Evolutionary conservation across 2,329 filamentous ascomycete species (phyloP).

Genomic region (Elsinoe perseae): DNA sequence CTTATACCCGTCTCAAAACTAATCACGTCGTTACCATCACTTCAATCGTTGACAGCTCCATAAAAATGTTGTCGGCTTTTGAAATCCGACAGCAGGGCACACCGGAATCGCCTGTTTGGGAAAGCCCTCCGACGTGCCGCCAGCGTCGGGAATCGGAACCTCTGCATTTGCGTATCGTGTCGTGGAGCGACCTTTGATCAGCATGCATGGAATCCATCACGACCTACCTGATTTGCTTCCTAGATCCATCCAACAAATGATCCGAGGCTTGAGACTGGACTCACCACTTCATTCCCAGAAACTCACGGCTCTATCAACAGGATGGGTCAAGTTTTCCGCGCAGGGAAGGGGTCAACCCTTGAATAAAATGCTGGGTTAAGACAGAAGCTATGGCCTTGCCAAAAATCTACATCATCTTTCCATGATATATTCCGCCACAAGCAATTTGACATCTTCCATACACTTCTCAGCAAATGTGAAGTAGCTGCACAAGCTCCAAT

Average conservation of each 20-base stretch:
- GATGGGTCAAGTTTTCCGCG: conserved; percentile 2
- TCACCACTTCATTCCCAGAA: not conserved
- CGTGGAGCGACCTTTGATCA: not conserved
- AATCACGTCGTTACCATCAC: not conserved
- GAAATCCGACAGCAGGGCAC: not conserved
- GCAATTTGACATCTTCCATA: not conserved
- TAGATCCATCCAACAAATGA: not conserved
- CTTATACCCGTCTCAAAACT: not conserved
- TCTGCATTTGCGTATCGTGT: not conserved
- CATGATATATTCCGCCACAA: not conserved
- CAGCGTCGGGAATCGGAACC: not conserved
- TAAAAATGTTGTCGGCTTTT: not conserved
- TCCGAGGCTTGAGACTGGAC: not conserved
- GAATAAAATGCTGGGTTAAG: not conserved
- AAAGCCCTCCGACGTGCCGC: not conserved
- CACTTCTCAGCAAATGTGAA: not conserved
- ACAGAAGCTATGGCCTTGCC: not conserved
- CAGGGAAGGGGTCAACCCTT: not conserved
- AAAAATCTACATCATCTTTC: not conserved
- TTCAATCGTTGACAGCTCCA: not conserved
- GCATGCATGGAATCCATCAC: not conserved
- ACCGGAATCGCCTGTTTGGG: conserved; percentile 1
- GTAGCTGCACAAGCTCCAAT: not conserved
- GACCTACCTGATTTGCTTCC: not conserved
- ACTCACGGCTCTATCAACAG: not conserved